phyloP scores from a whole-genome alignment of 1,139 yeast species.

The Debaryomyces coudertii region DNA sequence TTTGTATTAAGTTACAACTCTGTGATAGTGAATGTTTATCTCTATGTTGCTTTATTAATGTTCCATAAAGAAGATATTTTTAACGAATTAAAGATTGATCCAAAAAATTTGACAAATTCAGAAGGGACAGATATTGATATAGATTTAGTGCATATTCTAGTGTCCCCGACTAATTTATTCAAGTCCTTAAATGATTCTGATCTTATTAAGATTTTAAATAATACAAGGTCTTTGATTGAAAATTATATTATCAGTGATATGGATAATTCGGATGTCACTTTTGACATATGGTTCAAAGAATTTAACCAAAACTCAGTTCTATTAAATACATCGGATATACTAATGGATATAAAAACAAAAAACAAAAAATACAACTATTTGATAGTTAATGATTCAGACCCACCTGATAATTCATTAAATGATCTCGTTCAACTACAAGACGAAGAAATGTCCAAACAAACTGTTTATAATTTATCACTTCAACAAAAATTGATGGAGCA shows the following conservation, averaged over 20 bases:
- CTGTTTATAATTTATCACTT: slow-evolving; percentile 23
- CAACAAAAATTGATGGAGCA: slow-evolving; percentile 26
- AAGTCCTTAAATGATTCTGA: slow-evolving; percentile 34
- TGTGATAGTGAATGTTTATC: slow-evolving; percentile 48
- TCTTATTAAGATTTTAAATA: slow-evolving; percentile 39
- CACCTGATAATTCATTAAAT: slow-evolving; percentile 10
- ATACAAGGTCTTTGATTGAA: slow-evolving; percentile 34
- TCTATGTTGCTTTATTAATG: slow-evolving; percentile 58
- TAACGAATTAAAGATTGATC: slow-evolving; percentile 23
- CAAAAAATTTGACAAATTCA: slow-evolving; percentile 17
- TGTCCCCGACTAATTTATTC: slow-evolving; percentile 40
- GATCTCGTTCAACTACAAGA: slow-evolving; percentile 33
- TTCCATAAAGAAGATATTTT: slow-evolving; percentile 45
- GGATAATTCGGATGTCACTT: slow-evolving; percentile 28
- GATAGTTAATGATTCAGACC: slow-evolving; percentile 3
- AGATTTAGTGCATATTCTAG: slow-evolving; percentile 48
- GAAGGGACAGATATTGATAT: slow-evolving; percentile 29
- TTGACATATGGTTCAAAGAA: slow-evolving; percentile 39
- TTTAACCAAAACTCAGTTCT: slow-evolving; percentile 33
- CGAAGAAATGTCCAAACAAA: slow-evolving; percentile 32
- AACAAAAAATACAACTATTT: slow-evolving; percentile 12
- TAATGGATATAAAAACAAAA: slow-evolving; percentile 8
- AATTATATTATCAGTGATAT: slow-evolving; percentile 32
- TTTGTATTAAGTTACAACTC: slow-evolving; percentile 54
- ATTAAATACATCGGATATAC: slow-evolving; percentile 25